Conservation (phyloP, 2,329 filamentous ascomycete genomes). For the Lithohypha guttulata region DNA sequence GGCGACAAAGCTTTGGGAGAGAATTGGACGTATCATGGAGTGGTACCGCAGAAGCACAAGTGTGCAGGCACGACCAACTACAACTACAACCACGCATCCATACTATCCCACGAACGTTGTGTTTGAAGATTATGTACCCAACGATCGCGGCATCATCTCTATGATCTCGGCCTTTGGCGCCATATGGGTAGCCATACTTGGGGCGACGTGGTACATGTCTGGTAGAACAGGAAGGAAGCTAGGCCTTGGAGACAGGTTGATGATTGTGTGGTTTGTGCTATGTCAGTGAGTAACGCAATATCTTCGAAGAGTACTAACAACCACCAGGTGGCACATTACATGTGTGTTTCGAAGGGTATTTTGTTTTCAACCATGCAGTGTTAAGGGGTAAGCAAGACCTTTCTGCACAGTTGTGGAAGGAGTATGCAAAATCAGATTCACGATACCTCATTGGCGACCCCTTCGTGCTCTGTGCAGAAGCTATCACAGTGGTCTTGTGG, state of each 20-base stretch:
- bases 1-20: too few species aligned
- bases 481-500: constrained; percentile 62
- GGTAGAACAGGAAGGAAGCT: constrained; percentile 45
- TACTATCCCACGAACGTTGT: constrained; percentile 59
- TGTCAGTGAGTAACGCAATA: constrained; percentile 43
- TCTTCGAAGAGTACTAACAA: constrained; percentile 11
- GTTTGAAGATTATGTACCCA: constrained; percentile 55
- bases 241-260: constrained; percentile 43
- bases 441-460: constrained; percentile 71
- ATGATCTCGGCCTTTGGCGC: constrained; percentile 51
- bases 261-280: constrained; percentile 65
- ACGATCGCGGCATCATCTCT: constrained; percentile 48
- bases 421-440: constrained; percentile 79
- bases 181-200: constrained; percentile 48
- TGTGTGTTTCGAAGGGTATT: constrained; percentile 78
- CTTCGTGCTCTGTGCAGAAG: constrained; percentile 81
- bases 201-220: constrained; percentile 43
- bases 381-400: constrained; percentile 60
- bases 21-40: not conserved
- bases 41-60: not conserved
- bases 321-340: constrained; percentile 47
- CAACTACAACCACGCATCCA: too few species aligned
- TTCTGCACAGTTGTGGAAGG: constrained; percentile 84
- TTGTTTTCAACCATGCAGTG: constrained; percentile 55
- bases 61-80: constrained; percentile 10